Evolutionary conservation across 2,329 filamentous ascomycete genomes (phyloP), one percentile per base, ranked within the genome.

Genomic region (Scleromitrula shiraiana): DNA sequence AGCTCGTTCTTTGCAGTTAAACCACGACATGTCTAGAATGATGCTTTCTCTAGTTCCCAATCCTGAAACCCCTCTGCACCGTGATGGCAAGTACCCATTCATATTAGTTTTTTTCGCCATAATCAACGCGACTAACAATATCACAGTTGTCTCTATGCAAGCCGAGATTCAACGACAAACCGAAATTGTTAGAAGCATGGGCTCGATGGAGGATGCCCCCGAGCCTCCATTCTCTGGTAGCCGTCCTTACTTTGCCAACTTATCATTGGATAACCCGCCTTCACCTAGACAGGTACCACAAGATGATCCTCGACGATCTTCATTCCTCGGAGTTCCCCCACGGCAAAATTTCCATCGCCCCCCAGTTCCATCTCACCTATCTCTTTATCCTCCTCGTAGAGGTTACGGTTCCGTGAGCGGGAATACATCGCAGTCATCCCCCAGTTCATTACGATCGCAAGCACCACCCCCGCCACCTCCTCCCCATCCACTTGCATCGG

Each of bases 241-340:
- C 51, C 81, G 80, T 53, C 75, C 78, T 40, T 86, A 82, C 65
- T 82, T 87, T 56, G 70, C 77, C 36, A 77, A 74, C 56, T 68
- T 73, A 46, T 67, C 70, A 5, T 60, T 86, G 20, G 86, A 90
- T 53, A 82, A 86, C 52, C 78, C 83, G 1, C 89, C 90, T 9
- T 97, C 91, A 33, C 91, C 91, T 17, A 82, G 89, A 53, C 90
- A 95, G 67, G 70, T 90, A 55, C 80, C 89, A 8, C 85, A 90
- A 61, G 90, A 95, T 60, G 91, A 95, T 51, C 78, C 81, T 46
- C 82, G 89, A 51, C 77, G 86, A 20, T 88, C 83, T 42, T 71
- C 90, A 41, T 74, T 78, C 47, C 76, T 82, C 41, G 46, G 49
- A 10, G 46, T 53, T 9, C 52, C 57, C 27, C 74, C 77, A 44